Evolutionary conservation across 305 asterid species (phyloP).

Genomic region (Plantago coronopus): DNA sequence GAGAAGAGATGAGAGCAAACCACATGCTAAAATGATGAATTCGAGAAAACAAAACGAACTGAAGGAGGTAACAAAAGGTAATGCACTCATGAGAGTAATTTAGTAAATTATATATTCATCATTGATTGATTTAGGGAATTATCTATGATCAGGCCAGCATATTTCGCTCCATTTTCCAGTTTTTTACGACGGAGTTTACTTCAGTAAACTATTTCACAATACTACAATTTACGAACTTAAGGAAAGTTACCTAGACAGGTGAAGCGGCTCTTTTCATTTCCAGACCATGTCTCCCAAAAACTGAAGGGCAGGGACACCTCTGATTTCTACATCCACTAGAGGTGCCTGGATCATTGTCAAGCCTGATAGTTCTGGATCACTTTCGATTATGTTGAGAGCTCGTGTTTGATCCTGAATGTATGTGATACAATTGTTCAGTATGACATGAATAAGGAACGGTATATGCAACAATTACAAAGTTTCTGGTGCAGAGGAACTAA

Average conservation of each 20-base stretch:
- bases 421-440: neutral
- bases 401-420: conserved; percentile 71
- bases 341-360: conserved; percentile 69
- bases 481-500: neutral
- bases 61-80: too few relatives aligned
- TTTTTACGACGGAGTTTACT: neutral
- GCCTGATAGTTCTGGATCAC: conserved; percentile 54
- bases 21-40: too few relatives aligned
- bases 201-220: neutral
- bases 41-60: too few relatives aligned
- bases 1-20: too few relatives aligned
- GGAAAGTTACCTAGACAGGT: conserved; percentile 9
- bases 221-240: neutral
- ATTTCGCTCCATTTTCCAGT: too few relatives aligned
- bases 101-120: too few relatives aligned
- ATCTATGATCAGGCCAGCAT: too few relatives aligned
- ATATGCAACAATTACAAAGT: neutral
- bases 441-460: conserved; percentile 41
- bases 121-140: too few relatives aligned
- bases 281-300: conserved; percentile 78
- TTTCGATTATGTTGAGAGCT: conserved; percentile 46
- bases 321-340: conserved; percentile 79
- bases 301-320: conserved; percentile 89
- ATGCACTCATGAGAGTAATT: too few relatives aligned
- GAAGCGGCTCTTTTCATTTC: conserved; percentile 39